A percentile compares a stretch with the other conserved stretches of the same genome.
These are phyloP conservation scores for Cercophora samala DNA, from an alignment of 495 filamentous ascomycete genomes.

Conservation along the genomic window DNA sequence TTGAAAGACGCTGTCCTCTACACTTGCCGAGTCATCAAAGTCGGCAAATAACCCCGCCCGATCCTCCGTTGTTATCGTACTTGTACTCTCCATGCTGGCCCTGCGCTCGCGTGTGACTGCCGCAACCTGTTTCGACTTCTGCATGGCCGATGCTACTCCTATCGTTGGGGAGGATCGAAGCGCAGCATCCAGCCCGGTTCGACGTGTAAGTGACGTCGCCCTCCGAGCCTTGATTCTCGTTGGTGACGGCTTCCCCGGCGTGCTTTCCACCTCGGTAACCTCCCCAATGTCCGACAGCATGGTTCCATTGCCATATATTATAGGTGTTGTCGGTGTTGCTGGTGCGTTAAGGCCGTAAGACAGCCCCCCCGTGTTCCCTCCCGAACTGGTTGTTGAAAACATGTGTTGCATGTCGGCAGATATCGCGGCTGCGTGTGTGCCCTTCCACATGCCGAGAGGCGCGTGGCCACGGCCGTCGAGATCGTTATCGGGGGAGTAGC, in stretches of 20 bases:
- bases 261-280: slow-evolving; percentile 60
- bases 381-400: slow-evolving; percentile 25
- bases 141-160: slow-evolving; percentile 29
- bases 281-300: slow-evolving; percentile 74
- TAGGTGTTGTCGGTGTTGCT: slow-evolving; percentile 54
- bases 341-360: slow-evolving; percentile 47
- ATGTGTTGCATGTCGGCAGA: slow-evolving; percentile 35
- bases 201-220: slow-evolving; percentile 22
- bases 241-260: slow-evolving; percentile 36
- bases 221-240: slow-evolving; percentile 19
- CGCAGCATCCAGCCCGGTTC: slow-evolving; percentile 23
- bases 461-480: slow-evolving; percentile 35
- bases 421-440: slow-evolving; percentile 33
- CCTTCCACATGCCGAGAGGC: slow-evolving; percentile 47
- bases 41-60: slow-evolving; percentile 47
- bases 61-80: slow-evolving; percentile 50
- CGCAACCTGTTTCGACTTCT: slow-evolving; percentile 40
- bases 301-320: slow-evolving; percentile 59
- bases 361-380: slow-evolving; percentile 12
- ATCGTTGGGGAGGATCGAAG: slow-evolving; percentile 40
- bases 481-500: slow-evolving; percentile 44
- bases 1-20: slow-evolving; percentile 56
- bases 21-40: slow-evolving; percentile 55
- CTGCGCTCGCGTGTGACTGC: slow-evolving; percentile 38
- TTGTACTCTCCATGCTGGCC: slow-evolving; percentile 46